These are phyloP conservation scores for Nothophytophthora sp. DNA, from an alignment of 352 stramenopile genomes.

Conservation along the genomic window DNA sequence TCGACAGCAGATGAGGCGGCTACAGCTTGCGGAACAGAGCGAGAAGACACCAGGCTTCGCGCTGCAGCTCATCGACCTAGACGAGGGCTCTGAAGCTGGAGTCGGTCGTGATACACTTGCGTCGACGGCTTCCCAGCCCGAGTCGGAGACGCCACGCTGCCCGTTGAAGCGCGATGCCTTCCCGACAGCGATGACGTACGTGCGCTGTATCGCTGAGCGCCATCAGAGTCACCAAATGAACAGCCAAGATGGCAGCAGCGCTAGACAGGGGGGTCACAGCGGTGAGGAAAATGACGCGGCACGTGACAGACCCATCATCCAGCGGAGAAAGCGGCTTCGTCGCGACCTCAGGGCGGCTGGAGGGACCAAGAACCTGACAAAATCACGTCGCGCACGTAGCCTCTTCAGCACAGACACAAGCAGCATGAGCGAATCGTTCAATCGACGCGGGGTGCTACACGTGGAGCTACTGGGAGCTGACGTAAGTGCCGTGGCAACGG, in stretches of 20 bases:
- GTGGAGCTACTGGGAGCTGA: constrained; percentile 36
- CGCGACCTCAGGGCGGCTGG: not conserved
- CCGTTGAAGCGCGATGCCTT: constrained; percentile 19
- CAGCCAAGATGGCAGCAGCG: not conserved
- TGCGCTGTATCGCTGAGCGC: constrained; percentile 5
- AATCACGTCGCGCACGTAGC: constrained; percentile 5
- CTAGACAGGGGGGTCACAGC: not conserved
- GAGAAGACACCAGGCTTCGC: too few species aligned
- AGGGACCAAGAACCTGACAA: too few species aligned
- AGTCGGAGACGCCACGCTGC: too few species aligned
- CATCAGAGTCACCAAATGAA: constrained; percentile 4
- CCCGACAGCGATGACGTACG: constrained; percentile 17
- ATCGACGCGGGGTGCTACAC: constrained; percentile 14
- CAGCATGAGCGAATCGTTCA: not conserved
- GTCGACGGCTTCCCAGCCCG: too few species aligned
- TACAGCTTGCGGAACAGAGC: too few species aligned
- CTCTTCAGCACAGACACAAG: constrained; percentile 4
- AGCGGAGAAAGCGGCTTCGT: not conserved
- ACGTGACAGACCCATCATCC: too few species aligned
- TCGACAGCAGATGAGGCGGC: too few species aligned
- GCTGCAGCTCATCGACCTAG: too few species aligned
- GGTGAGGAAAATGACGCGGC: too few species aligned
- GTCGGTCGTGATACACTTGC: too few species aligned
- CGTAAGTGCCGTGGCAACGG: constrained; percentile 30
- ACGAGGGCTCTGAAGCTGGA: too few species aligned